These are phyloP conservation scores for Trichoderma orchidacearum DNA, from an alignment of 495 filamentous ascomycete genomes.

Conservation along the genomic window DNA sequence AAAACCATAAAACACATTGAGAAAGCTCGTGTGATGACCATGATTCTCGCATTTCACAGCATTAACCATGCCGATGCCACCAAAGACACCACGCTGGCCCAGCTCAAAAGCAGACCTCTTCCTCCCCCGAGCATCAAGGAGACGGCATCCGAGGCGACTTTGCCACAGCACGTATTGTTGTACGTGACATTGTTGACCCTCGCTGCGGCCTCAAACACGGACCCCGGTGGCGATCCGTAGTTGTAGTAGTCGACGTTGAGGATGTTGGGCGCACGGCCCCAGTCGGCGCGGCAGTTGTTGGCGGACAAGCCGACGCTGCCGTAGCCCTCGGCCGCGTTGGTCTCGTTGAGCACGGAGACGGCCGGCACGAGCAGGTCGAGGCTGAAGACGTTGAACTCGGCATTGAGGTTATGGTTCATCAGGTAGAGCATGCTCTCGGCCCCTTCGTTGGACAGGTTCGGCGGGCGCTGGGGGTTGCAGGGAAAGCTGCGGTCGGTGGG, in stretches of 20 bases:
- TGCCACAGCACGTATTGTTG: conserved; percentile 58
- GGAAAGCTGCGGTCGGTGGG: conserved; percentile 49
- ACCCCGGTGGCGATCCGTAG: conserved; percentile 49
- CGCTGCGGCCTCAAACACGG: conserved; percentile 85
- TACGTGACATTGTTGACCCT: conserved; percentile 76
- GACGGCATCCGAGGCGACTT: not conserved
- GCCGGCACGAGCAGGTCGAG: conserved; percentile 62
- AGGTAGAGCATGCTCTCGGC: conserved; percentile 60
- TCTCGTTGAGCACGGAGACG: conserved; percentile 46
- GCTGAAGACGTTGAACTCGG: conserved; percentile 49
- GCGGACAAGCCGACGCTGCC: conserved; percentile 64
- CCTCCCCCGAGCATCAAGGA: not conserved
- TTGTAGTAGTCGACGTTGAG: conserved; percentile 88
- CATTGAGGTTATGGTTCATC: conserved; percentile 86
- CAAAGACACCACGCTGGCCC: not conserved
- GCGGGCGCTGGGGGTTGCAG: conserved; percentile 56
- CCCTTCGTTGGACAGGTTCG: conserved; percentile 37
- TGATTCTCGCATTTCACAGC: not conserved
- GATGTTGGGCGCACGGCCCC: conserved; percentile 68
- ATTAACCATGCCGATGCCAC: not conserved
- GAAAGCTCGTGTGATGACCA: too few relatives aligned
- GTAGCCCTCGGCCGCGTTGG: conserved; percentile 50
- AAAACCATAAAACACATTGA: too few relatives aligned
- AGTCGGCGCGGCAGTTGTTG: conserved; percentile 49
- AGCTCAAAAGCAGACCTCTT: not conserved